phyloP scores from a whole-genome alignment of 495 filamentous ascomycete species.

The Trichoderma asperelloides region DNA sequence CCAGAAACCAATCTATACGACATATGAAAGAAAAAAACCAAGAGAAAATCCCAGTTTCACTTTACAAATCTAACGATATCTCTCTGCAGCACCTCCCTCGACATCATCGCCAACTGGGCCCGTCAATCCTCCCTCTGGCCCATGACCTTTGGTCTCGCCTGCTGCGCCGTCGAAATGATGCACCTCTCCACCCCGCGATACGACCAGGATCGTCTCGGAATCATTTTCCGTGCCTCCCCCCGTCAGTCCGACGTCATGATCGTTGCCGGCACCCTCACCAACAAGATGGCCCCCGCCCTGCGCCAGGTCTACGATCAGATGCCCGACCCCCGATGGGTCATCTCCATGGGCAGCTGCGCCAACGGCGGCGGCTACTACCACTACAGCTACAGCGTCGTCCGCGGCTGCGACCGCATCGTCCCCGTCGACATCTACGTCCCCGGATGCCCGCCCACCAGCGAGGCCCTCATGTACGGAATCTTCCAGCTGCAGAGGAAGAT shows the following conservation, averaged over 20 bases:
- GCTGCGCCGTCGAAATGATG: conserved; percentile 98
- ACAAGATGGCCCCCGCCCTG: conserved; percentile 95
- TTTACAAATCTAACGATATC: background rate
- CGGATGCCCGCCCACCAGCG: conserved; percentile 81
- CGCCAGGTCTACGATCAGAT: conserved; percentile 97
- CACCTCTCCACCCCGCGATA: conserved; percentile 92
- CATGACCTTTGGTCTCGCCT: conserved; percentile 96
- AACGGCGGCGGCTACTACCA: conserved; percentile 95
- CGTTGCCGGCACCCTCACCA: conserved; percentile 89
- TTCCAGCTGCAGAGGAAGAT: conserved; percentile 86
- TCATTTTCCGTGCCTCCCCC: conserved; percentile 93
- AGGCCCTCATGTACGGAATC: conserved; percentile 83
- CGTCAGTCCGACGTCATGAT: conserved; percentile 98
- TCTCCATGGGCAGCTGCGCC: conserved; percentile 85
- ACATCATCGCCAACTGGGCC: conserved; percentile 89
- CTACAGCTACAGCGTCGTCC: conserved; percentile 81
- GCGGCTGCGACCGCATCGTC: conserved; percentile 83
- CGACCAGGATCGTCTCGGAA: conserved; percentile 90
- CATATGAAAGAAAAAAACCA: no score
- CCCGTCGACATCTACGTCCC: conserved; percentile 91
- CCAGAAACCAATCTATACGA: no score
- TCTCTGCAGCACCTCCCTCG: conserved; percentile 69
- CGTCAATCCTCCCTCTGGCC: conserved; percentile 92
- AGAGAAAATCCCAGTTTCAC: background rate
- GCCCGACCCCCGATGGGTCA: conserved; percentile 90